These are phyloP conservation scores for Trichophyton schoenleinii DNA, from an alignment of 2,329 filamentous ascomycete genomes.

Conservation along the genomic window DNA sequence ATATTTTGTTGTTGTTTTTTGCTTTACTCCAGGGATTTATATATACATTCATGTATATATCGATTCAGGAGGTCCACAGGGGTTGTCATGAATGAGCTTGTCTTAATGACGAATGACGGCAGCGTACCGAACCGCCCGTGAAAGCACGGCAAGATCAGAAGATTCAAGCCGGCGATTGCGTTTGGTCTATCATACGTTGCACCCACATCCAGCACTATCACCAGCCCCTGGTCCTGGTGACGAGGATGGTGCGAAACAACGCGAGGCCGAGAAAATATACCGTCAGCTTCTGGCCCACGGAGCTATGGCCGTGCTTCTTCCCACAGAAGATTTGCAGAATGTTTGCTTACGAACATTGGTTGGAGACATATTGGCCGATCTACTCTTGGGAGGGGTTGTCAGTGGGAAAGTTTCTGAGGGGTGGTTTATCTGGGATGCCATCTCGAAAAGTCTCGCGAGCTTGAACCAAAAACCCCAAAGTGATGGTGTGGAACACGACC, in stretches of 20 bases:
- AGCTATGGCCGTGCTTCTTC: slow-evolving; percentile 68
- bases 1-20: background rate
- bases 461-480: slow-evolving; percentile 21
- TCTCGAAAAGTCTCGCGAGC: slow-evolving; percentile 55
- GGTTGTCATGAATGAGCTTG: background rate
- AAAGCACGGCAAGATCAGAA: slow-evolving; percentile 41
- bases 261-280: slow-evolving; percentile 68
- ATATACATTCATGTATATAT: background rate
- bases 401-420: slow-evolving; percentile 71
- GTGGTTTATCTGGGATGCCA: slow-evolving; percentile 75
- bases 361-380: slow-evolving; percentile 75
- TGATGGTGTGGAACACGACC: slow-evolving; percentile 20
- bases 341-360: slow-evolving; percentile 71
- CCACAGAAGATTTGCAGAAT: slow-evolving; percentile 85
- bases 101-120: slow-evolving; percentile 9
- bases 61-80: background rate
- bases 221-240: slow-evolving; percentile 55
- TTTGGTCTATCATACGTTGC: slow-evolving; percentile 69
- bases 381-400: slow-evolving; percentile 73
- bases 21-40: background rate
- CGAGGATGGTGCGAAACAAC: slow-evolving; percentile 46
- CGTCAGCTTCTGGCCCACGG: slow-evolving; percentile 78
- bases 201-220: slow-evolving; percentile 66
- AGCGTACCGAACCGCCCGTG: slow-evolving; percentile 63
- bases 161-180: slow-evolving; percentile 52